phyloP scores from a whole-genome alignment of 1,139 yeast species.

The Debaryomyces sp. region DNA sequence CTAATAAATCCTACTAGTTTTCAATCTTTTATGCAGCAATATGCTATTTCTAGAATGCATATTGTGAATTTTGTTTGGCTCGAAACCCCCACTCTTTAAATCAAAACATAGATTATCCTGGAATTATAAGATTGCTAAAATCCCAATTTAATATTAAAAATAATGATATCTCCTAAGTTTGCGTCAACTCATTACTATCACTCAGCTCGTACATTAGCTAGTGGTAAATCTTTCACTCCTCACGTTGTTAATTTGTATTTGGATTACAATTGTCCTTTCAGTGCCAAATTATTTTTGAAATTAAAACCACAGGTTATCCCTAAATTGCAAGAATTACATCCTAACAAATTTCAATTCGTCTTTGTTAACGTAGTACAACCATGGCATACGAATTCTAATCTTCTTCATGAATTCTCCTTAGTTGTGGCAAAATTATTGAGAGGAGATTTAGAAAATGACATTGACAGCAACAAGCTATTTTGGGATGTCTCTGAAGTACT shows the following conservation, averaged over 20 bases:
- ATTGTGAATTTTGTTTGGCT: too few species aligned
- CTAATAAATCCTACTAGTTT: too few species aligned
- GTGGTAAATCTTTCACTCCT: slow-evolving; percentile 26
- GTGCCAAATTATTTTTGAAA: slow-evolving; percentile 63
- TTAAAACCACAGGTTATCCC: slow-evolving; percentile 59
- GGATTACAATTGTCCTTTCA: slow-evolving; percentile 81
- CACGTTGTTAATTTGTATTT: slow-evolving; percentile 55
- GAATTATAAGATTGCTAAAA: too few species aligned
- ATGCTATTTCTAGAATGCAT: too few species aligned
- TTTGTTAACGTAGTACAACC: slow-evolving; percentile 77
- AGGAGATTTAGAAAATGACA: slow-evolving; percentile 22
- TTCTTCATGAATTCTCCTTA: slow-evolving; percentile 71
- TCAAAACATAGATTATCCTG: too few species aligned
- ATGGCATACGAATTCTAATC: slow-evolving; percentile 78
- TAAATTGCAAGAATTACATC: slow-evolving; percentile 44
- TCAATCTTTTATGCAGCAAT: too few species aligned
- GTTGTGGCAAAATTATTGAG: slow-evolving; percentile 67
- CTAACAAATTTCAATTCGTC: slow-evolving; percentile 57
- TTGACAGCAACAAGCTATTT: slow-evolving; percentile 41
- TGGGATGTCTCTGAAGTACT: slow-evolving; percentile 64
- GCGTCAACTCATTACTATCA: slow-evolving; percentile 40
- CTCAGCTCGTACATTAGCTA: slow-evolving; percentile 22
- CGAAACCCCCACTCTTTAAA: too few species aligned
- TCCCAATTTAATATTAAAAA: too few species aligned
- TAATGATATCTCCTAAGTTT: slow-evolving; percentile 47